Percentiles rank a stretch among this genome's conserved stretches.
These are phyloP conservation scores for Lunasporangiospora selenospora DNA, from an alignment of 192 early-diverging fungal genomes.

Conservation along the genomic window DNA sequence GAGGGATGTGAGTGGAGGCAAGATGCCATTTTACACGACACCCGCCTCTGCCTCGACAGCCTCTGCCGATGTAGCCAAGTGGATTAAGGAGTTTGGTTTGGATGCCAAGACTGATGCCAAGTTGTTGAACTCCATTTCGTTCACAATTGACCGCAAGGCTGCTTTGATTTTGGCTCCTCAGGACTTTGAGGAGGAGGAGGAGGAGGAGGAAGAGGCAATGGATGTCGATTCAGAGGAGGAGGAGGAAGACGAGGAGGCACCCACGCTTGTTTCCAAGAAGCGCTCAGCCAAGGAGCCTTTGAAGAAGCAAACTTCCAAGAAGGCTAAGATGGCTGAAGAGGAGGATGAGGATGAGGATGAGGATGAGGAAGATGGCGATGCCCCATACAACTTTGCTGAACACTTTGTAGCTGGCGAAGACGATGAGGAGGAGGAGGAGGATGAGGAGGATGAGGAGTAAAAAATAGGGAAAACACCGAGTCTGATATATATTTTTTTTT, in stretches of 20 bases:
- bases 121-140: not conserved
- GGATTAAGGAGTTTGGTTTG: not conserved
- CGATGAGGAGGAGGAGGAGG: too few species aligned
- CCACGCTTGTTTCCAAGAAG: not conserved
- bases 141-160: not conserved
- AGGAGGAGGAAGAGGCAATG: conserved; percentile 2
- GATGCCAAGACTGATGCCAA: not conserved
- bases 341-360: too few species aligned
- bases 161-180: not conserved
- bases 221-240: too few species aligned
- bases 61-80: too few species aligned
- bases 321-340: not conserved
- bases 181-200: conserved; percentile 1
- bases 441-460: too few species aligned
- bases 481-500: too few species aligned
- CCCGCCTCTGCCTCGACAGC: not conserved
- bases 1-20: conserved; percentile 3
- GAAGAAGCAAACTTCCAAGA: conserved; percentile 2
- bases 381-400: conserved; percentile 4
- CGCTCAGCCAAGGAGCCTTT: not conserved
- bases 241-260: not conserved
- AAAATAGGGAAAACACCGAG: too few species aligned
- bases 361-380: not conserved
- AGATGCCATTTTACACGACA: conserved; percentile 2
- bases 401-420: too few species aligned